phyloP scores from a whole-genome alignment of 139 green algal species.

The Diplosphaera chodatii region DNA sequence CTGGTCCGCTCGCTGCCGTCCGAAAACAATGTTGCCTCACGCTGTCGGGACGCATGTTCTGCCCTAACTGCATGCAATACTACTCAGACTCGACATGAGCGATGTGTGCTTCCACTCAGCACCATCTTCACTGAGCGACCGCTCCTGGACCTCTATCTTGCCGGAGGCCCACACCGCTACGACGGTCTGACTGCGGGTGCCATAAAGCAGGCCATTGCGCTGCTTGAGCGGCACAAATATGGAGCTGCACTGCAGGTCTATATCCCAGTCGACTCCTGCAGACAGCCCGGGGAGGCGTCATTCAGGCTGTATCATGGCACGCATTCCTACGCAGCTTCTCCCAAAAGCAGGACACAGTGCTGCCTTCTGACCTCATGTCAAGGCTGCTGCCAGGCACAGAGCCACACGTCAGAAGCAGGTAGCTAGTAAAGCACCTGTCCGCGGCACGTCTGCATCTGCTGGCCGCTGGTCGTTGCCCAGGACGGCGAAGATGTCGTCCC shows the following conservation, averaged over 20 bases:
- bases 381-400: too few species aligned
- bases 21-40: too few species aligned
- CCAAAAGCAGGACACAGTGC: too few species aligned
- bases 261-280: slow-evolving; percentile 21
- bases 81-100: not conserved
- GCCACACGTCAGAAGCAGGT: too few species aligned
- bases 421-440: not conserved
- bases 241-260: slow-evolving; percentile 22
- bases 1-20: too few species aligned
- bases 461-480: slow-evolving; percentile 12
- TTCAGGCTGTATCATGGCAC: too few species aligned
- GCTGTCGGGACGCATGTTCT: too few species aligned
- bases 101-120: not conserved
- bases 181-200: slow-evolving; percentile 53
- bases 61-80: too few species aligned
- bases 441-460: not conserved
- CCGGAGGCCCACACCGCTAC: slow-evolving; percentile 41
- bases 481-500: slow-evolving; percentile 26
- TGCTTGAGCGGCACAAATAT: slow-evolving; percentile 31
- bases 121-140: slow-evolving; percentile 2
- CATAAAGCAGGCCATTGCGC: slow-evolving; percentile 26
- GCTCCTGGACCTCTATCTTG: slow-evolving; percentile 32
- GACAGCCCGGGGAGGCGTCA: too few species aligned
- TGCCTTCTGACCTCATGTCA: too few species aligned
- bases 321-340: too few species aligned